A percentile compares a stretch with the other conserved stretches of the same genome.
phyloP scores from a whole-genome alignment of 192 early-diverging fungal genomes.

The Globomyces pollinis-pini region DNA sequence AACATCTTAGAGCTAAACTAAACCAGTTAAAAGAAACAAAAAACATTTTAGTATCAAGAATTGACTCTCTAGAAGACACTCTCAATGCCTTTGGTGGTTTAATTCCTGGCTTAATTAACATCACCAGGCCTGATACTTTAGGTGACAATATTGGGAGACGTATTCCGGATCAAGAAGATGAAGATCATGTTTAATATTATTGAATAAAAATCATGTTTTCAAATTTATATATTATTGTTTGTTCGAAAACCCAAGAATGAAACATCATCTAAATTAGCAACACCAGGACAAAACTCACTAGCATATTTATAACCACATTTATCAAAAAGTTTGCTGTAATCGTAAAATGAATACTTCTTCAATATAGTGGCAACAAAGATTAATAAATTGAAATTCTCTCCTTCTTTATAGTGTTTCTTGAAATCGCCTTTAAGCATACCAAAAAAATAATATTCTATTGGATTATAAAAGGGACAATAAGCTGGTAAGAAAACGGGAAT shows the following conservation, averaged over 20 bases:
- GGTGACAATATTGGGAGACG: not conserved
- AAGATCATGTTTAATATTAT: not conserved
- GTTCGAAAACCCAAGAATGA: too few species aligned
- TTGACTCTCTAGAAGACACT: not conserved
- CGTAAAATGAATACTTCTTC: not conserved
- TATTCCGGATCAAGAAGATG: conserved; percentile 1
- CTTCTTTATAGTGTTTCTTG: conserved; percentile 1
- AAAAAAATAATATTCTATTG: conserved; percentile 24
- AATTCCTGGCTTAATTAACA: not conserved
- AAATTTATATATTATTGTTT: too few species aligned
- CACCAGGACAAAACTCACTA: not conserved
- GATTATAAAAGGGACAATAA: conserved; percentile 23
- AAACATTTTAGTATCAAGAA: not conserved
- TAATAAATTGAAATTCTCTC: not conserved
- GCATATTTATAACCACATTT: not conserved
- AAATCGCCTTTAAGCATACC: conserved; percentile 14
- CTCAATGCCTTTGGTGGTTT: not conserved
- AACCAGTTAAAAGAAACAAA: not conserved
- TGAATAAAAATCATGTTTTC: not conserved
- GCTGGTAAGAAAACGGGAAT: conserved; percentile 16
- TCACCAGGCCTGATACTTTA: not conserved
- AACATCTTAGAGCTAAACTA: not conserved
- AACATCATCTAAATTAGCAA: too few species aligned
- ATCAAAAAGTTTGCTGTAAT: not conserved
- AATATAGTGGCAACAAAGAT: not conserved